Percentiles rank a stretch among this genome's conserved stretches.
These are phyloP conservation scores for barley (Hordeum vulgare) DNA, from an alignment of 176 grass and related monocot species.

Conservation along the genomic window MorexV3_pseudomolecules_assembly NC_058520.1:577608802-577609301, in stretches of 20 bases:
- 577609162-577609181: constrained; percentile 9
- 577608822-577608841: constrained; percentile 18
- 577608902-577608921: not conserved
- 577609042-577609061: not conserved
- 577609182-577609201: not conserved
- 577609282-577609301: constrained; percentile 21
- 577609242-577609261: constrained; percentile 19
- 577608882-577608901: not conserved
- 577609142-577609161: constrained; percentile 9
- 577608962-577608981: not conserved
- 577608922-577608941: not conserved
- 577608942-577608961: not conserved
- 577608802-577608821: not conserved
- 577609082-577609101: not conserved
- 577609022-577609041: not conserved
- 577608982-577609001: not conserved
- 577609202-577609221: too few relatives aligned
- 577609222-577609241: constrained; percentile 8
- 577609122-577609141: not conserved
- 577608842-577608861: not conserved
- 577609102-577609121: not conserved
- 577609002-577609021: not conserved
- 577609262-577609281: constrained; percentile 43
- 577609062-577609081: not conserved
- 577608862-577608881: constrained; percentile 19